Evolutionary conservation across 2,329 filamentous ascomycete genomes (phyloP), one percentile per base, ranked within the genome.

Genomic region (Aureobasidium namibiae): DNA sequence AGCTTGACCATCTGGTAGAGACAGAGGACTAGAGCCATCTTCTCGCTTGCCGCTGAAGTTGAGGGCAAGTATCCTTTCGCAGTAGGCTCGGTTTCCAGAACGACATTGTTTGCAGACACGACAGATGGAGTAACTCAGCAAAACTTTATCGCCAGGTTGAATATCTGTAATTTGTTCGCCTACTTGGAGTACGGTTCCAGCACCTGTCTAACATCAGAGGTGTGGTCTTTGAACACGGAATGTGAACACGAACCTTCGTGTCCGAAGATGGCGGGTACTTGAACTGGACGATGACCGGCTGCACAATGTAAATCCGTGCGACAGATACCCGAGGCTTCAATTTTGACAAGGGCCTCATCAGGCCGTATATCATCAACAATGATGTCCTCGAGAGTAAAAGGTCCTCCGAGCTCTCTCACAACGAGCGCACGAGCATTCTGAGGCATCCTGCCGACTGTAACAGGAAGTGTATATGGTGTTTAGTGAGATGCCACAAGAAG

Each of bases 311-410:
- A 59, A 59, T 82, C 80, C 0, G 79, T 79, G 59, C 82, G 80
- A 59, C 80, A 82, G 48, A 82, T 74, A 0, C 80, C 80, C 0
- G 76, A 76, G 0, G 79, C 77, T 6, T 80, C 68, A 48, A 82
- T 76, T 33, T 78, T 75, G 5, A 82, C 73, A 1, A 81, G 69
- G 0, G 80, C 68, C 64, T 82, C 79, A 41, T 78, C 73, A 18
- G 24, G 6, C 3, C 41, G 49, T 21, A 60, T 21, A 16, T 31
- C 31, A 31, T 60, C 49, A n/a, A 60, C 18, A 7, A 21, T 16
- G 13, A 60, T 44, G 8, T 18, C n/a, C 21, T 46, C 44, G 4
- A 46, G 21, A 4, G 16, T 46, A 1, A 46, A 46, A 6, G 44
- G 44, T 13, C 26, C 44, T n/a, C 44, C 44, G 16, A 46, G 44